Evolutionary conservation across 495 filamentous ascomycete genomes (phyloP).

Genomic region (Wilcoxina mikolae): DNA sequence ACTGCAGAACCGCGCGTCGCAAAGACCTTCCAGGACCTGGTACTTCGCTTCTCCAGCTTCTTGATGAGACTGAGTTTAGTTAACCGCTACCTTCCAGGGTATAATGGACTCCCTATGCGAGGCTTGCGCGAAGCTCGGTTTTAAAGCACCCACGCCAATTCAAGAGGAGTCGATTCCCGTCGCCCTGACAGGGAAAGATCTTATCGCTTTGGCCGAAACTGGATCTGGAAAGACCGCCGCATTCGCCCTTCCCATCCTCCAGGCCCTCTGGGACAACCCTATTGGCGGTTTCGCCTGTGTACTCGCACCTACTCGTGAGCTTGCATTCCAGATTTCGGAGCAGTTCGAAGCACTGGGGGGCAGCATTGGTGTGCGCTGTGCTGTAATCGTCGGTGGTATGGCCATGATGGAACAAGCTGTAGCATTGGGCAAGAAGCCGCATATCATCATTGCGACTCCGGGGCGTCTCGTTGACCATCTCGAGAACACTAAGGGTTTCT

Average conservation of each 20-base stretch:
- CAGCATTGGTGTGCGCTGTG: slow-evolving; percentile 98
- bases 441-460: slow-evolving; percentile 91
- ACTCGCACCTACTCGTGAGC: slow-evolving; percentile 95
- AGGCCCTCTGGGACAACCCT: slow-evolving; percentile 70
- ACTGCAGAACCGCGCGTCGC: slow-evolving; percentile 1
- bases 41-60: slow-evolving; percentile 14
- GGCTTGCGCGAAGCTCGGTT: slow-evolving; percentile 65
- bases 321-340: slow-evolving; percentile 94
- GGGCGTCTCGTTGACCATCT: slow-evolving; percentile 99
- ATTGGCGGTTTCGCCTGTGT: slow-evolving; percentile 58
- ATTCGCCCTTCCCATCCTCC: slow-evolving; percentile 93
- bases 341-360: slow-evolving; percentile 94
- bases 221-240: slow-evolving; percentile 98
- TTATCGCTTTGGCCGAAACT: slow-evolving; percentile 95
- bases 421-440: slow-evolving; percentile 93
- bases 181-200: slow-evolving; percentile 70
- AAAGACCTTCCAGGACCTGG: slow-evolving; percentile 70
- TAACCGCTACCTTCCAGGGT: slow-evolving; percentile 36
- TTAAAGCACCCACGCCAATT: slow-evolving; percentile 69
- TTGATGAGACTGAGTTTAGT: neutral
- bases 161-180: slow-evolving; percentile 64
- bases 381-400: slow-evolving; percentile 95
- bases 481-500: slow-evolving; percentile 81
- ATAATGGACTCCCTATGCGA: slow-evolving; percentile 79
- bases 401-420: slow-evolving; percentile 85